Base-by-base conservation (phyloP, 331 rosid species). In the Prunus yedoensis region DNA sequence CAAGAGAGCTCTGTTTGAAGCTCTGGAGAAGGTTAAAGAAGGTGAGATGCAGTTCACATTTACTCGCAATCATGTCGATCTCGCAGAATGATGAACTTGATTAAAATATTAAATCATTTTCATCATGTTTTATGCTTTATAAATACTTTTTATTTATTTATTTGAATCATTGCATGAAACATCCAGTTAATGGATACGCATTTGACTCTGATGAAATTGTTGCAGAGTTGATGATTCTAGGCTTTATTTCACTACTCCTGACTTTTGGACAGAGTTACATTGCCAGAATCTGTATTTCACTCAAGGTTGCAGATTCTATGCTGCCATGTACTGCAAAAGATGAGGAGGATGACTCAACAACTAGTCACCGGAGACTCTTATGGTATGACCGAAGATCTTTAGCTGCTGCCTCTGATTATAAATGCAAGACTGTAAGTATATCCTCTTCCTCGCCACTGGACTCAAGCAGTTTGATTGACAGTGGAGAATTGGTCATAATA, bases 211-310 rank as follows among this genome's bases (percentile, higher is more conserved):
- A 62, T 53, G 54, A 69, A 56, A 54, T 62, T 78, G 56, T 70
- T 80, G 86, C 93, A 94, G 98, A 94, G 90, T 79, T 94, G 91
- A 94, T 94, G 98, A 78, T 91, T 81, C 84, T 94, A 54, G 98
- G 98, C 45, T 94, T 94, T 89, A 88, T 94, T 80, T 94, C 98
- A n/a, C 87, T 94, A 6, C 79, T 94, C 58, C 83, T 94, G 82
- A 94, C 93, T 28, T 90, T 94, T 58, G 87, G 92, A 9, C 96
- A 94, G 77, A 83, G 21, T 59, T 94, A 87, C 83, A 88, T 94
- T 72, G 86, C 87, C 66, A 82, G 35, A 85, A 90, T 94, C 71
- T 94, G 98, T 73, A 73, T 94, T 73, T 74, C 86, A 38, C 21
- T 3, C 14, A 69, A 80, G 43, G 64, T 86, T 45, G 96, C 89